phyloP scores from a whole-genome alignment of 2,329 filamentous ascomycete species.

The Penicillium crustosum region DNA sequence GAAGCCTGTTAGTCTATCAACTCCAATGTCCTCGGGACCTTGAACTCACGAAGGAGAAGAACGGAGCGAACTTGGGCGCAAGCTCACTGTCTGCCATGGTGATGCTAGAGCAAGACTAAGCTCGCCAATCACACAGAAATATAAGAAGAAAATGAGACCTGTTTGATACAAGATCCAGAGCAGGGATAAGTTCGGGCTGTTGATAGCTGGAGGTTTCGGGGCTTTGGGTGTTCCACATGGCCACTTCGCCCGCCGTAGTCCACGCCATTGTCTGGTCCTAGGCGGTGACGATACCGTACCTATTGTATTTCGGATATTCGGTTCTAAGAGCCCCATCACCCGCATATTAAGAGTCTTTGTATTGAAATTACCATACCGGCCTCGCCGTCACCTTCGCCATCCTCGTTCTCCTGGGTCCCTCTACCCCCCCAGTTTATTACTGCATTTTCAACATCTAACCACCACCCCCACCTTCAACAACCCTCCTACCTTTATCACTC shows the following conservation, averaged over 20 bases:
- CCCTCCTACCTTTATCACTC: constrained; percentile 8
- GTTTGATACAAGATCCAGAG: constrained; percentile 8
- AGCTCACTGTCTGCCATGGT: constrained; percentile 51
- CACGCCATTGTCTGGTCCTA: constrained; percentile 11
- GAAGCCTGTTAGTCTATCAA: constrained; percentile 26
- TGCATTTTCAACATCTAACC: constrained; percentile 26
- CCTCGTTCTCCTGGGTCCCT: constrained; percentile 21
- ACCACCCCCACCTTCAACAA: constrained; percentile 15
- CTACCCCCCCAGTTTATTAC: constrained; percentile 20
- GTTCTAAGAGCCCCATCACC: not conserved
- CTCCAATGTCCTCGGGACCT: not conserved
- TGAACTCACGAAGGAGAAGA: constrained; percentile 64
- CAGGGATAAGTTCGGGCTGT: constrained; percentile 6
- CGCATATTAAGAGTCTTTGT: constrained; percentile 6
- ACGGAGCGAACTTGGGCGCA: constrained; percentile 64
- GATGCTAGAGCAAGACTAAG: constrained; percentile 8
- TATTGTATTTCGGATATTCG: not conserved
- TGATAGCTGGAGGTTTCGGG: constrained; percentile 6
- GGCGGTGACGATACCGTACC: constrained; percentile 23
- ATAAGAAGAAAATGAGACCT: constrained; percentile 6
- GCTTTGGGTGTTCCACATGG: constrained; percentile 23
- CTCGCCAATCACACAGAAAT: not conserved
- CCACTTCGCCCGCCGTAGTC: constrained; percentile 28
- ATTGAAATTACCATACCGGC: constrained; percentile 23
- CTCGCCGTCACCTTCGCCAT: constrained; percentile 22